Evolutionary conservation across 768 basidiomycete genomes (phyloP).

Genomic region (Lentinula guzmanii): DNA sequence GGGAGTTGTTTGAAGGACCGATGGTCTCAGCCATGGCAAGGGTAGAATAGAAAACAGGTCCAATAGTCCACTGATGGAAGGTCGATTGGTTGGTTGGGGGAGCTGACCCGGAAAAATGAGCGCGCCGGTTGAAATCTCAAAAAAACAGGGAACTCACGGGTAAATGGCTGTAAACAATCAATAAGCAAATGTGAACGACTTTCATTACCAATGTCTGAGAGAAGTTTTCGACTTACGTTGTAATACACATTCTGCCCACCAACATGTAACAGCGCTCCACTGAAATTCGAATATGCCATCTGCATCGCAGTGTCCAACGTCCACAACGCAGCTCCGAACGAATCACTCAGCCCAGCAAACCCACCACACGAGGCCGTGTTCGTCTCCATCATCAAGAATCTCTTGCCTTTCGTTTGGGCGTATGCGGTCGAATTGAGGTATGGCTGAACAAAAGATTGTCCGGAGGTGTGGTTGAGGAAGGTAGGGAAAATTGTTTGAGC

Average conservation of each 20-base stretch:
- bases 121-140: neutral
- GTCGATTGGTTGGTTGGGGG: conserved; percentile 36
- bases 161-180: too few relatives aligned
- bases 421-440: conserved; percentile 45
- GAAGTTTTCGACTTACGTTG: conserved; percentile 38
- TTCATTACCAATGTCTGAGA: neutral
- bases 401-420: conserved; percentile 32
- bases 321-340: conserved; percentile 62
- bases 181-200: neutral
- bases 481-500: conserved; percentile 44
- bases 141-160: too few relatives aligned
- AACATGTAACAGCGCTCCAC: conserved; percentile 44
- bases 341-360: conserved; percentile 56
- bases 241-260: conserved; percentile 63
- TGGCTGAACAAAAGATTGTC: conserved; percentile 37
- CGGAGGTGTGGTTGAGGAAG: conserved; percentile 58
- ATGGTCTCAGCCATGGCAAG: conserved; percentile 67
- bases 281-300: conserved; percentile 51
- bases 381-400: conserved; percentile 64
- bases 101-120: conserved; percentile 19
- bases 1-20: conserved; percentile 58
- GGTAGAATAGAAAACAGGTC: conserved; percentile 60
- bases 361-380: conserved; percentile 69
- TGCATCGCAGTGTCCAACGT: conserved; percentile 55
- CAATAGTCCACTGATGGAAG: conserved; percentile 50